These are phyloP conservation scores for Musa schizocarpa DNA, from an alignment of 176 grass and related monocot genomes.

Conservation along the genomic window DNA sequence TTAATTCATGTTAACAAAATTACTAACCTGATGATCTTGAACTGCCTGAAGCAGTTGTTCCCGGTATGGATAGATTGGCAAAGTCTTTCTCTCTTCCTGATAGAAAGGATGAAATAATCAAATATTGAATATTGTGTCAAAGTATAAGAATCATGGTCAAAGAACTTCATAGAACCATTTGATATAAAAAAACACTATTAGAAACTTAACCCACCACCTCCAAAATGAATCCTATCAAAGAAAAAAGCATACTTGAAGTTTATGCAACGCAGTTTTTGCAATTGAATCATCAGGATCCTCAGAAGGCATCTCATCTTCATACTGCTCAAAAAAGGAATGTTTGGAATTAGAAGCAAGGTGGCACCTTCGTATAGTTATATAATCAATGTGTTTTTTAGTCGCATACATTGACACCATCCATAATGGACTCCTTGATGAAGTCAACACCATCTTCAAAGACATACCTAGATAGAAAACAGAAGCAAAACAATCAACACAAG, in stretches of 20 bases:
- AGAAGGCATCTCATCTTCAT: slow-evolving; percentile 42
- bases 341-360: neutral
- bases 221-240: neutral
- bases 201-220: too few relatives aligned
- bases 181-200: too few relatives aligned
- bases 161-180: too few relatives aligned
- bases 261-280: slow-evolving; percentile 62
- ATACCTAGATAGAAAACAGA: slow-evolving; percentile 38
- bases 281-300: slow-evolving; percentile 28
- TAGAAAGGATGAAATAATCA: slow-evolving; percentile 13
- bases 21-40: slow-evolving; percentile 61
- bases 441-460: slow-evolving; percentile 88
- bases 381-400: neutral
- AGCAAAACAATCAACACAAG: neutral
- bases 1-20: slow-evolving; percentile 10
- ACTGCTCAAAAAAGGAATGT: slow-evolving; percentile 20
- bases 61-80: slow-evolving; percentile 82
- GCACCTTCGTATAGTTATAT: slow-evolving; percentile 17
- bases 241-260: slow-evolving; percentile 50
- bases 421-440: slow-evolving; percentile 80
- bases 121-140: neutral
- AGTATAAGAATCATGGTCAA: neutral
- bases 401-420: slow-evolving; percentile 65
- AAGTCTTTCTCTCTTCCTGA: slow-evolving; percentile 84
- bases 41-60: slow-evolving; percentile 72